phyloP scores from a whole-genome alignment of 257 asterid genomes.

The Solanum pinnatisectum region DNA sequence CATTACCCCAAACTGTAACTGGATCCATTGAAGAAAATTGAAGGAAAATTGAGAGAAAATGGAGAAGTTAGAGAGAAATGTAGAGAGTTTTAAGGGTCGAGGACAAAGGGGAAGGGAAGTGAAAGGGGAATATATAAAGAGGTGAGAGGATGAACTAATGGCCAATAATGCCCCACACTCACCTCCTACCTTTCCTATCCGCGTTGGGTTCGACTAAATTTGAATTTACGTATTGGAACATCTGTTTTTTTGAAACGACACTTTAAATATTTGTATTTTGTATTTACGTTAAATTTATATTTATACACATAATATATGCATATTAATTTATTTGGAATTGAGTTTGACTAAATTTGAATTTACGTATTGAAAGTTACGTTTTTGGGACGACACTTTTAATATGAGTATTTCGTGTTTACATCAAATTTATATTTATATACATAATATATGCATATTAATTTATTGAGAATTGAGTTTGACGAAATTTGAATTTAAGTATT shows the following conservation, averaged over 20 bases:
- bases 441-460: no score
- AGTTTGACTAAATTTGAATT: neutral
- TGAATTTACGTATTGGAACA: fast-evolving
- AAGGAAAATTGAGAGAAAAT: neutral
- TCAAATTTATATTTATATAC: neutral
- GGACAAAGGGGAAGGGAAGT: neutral
- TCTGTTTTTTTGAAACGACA: fast-evolving
- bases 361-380: neutral
- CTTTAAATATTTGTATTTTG: fast-evolving
- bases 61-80: neutral
- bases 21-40: conserved; percentile 25
- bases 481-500: neutral
- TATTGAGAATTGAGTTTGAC: no score
- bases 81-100: neutral
- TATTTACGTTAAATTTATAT: no score
- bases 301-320: neutral
- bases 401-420: neutral
- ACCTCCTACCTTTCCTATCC: neutral
- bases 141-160: neutral
- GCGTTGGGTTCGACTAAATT: neutral
- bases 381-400: neutral
- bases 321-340: no score
- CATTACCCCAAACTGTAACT: conserved; percentile 32
- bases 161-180: neutral
- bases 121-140: neutral